A percentile compares a stretch with the other conserved stretches of the same genome.
phyloP scores from a whole-genome alignment of 1,284 basidiomycete genomes.

The Boletus subluridellus region DNA sequence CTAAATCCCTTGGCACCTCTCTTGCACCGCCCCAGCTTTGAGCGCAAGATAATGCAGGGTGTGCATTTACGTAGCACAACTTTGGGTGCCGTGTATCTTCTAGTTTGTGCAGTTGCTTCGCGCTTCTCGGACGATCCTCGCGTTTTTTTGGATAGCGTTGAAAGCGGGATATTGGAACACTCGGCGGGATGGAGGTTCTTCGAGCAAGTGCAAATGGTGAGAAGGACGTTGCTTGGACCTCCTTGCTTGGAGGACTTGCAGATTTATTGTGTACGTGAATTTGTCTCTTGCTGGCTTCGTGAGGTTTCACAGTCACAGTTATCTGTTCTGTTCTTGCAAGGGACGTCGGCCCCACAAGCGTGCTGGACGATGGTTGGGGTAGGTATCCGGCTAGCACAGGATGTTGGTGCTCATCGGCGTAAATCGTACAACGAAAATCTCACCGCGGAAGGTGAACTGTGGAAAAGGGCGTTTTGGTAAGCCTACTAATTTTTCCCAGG shows the following conservation, averaged over 20 bases:
- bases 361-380: conserved; percentile 72
- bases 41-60: conserved; percentile 53
- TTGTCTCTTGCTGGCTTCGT: not conserved
- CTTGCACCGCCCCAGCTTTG: conserved; percentile 77
- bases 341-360: conserved; percentile 64
- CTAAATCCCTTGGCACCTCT: conserved; percentile 65
- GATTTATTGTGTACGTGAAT: conserved; percentile 42
- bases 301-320: conserved; percentile 33
- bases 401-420: conserved; percentile 63
- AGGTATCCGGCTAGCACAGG: conserved; percentile 65
- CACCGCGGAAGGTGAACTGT: conserved; percentile 61
- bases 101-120: conserved; percentile 74
- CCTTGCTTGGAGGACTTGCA: conserved; percentile 64
- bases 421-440: conserved; percentile 40
- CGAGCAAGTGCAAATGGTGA: conserved; percentile 54
- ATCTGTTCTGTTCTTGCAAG: conserved; percentile 48
- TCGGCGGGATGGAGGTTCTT: conserved; percentile 77
- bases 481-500: not conserved
- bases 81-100: conserved; percentile 67
- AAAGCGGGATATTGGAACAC: conserved; percentile 37
- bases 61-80: conserved; percentile 56
- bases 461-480: conserved; percentile 80
- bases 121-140: conserved; percentile 65
- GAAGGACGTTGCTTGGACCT: conserved; percentile 45
- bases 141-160: conserved; percentile 44